Evolutionary conservation across 768 basidiomycete genomes (phyloP), one percentile per base, ranked within the genome.

Genomic region (Suillus americanus): DNA sequence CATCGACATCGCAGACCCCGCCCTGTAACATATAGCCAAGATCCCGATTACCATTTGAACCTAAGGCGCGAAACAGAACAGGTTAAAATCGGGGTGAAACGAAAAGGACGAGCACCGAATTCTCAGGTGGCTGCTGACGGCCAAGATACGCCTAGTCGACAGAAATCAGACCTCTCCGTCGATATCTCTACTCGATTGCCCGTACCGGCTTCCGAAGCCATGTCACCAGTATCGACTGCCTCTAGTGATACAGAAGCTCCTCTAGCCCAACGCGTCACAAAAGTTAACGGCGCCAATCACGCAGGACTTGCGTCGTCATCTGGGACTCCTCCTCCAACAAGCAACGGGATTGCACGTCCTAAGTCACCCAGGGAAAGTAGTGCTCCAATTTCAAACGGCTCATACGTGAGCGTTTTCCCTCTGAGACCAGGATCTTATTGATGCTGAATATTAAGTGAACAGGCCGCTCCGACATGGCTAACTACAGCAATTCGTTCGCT

Each of bases 1-100:
- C 92, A 95, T 75, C 79, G 94, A 63, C 92, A 94, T 80, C 83
- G 92, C 62, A 80, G 91, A 62, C 91, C 92, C 6, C 83, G 92
- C 5, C 91, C 91, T 9, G 89, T 92, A 51, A 84, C 89, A 72
- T 96, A 95, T 71, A 94, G 88, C 66, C 79, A 89, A 0, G 89
- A 92, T 72, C 85, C 84, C 2, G 89, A 89, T 23, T 88, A 83
- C 73, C 95, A 96, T 71, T 73, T 78, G 40, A 84, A 82, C 14
- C 66, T 85, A 59, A 84, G 80, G 69, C 79, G 78, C 40, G 90
- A 92, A 55, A 75, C 78, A 3, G 91, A 91, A 48, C 71, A 80
- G 62, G 80, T 79, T 18, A 88, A 85, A 72, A 77, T 81, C 35
- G 77, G 76, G 30, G 76, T 84, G 60, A 88, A 80, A 86, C 87